Conservation (phyloP, 345 rosid species). For the Citrus glauca region DNA sequence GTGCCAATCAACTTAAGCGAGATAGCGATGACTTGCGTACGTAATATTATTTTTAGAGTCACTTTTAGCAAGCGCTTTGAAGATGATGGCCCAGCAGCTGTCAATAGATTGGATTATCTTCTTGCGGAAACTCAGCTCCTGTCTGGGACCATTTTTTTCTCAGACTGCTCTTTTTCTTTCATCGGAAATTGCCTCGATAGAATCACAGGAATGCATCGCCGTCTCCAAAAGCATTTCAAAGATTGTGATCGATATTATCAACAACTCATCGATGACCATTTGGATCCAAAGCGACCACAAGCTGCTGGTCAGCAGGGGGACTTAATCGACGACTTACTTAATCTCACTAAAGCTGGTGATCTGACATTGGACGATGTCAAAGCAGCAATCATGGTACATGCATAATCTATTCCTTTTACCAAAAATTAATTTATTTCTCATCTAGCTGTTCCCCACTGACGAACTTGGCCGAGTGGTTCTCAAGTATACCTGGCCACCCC, state of each 20-base stretch:
- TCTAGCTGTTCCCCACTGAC: no score
- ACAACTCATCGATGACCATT: constrained; percentile 39
- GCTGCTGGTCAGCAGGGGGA: constrained; percentile 9
- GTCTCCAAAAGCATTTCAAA: constrained; percentile 29
- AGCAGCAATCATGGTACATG: no score
- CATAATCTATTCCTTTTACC: no score
- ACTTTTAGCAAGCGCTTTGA: constrained; percentile 40
- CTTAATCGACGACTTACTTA: no score
- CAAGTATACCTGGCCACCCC: no score
- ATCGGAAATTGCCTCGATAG: constrained; percentile 19
- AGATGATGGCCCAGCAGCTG: constrained; percentile 19
- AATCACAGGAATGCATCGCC: constrained; percentile 25
- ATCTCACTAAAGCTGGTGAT: no score
- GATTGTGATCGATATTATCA: constrained; percentile 41
- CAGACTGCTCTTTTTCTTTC: no score
- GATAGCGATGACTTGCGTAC: constrained; percentile 19
- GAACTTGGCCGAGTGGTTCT: no score
- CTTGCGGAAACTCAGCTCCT: constrained; percentile 22
- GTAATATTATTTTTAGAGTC: constrained; percentile 26
- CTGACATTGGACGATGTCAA: no score
- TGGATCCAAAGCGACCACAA: constrained; percentile 2
- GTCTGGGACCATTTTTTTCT: no score
- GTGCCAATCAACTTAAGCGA: constrained; percentile 22
- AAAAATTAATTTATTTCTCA: no score
- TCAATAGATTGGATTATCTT: constrained; percentile 17